Percentiles rank a stretch among this genome's conserved stretches.
Evolutionary conservation across 768 basidiomycete species (phyloP).

Genomic region (Boletus subparvulus): DNA sequence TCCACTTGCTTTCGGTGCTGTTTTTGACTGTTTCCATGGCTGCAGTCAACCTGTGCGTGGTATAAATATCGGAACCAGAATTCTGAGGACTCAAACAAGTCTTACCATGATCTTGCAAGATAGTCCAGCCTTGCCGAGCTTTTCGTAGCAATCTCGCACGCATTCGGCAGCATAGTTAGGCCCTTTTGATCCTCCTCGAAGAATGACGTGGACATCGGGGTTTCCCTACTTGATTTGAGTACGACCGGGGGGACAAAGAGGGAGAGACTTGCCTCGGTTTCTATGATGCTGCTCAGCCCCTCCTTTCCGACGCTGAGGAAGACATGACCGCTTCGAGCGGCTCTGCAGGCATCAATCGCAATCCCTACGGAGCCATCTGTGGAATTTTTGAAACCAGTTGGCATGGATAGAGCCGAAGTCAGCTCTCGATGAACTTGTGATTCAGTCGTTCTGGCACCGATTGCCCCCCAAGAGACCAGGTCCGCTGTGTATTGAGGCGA

Average conservation of each 20-base stretch:
- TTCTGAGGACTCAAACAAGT: constrained; percentile 1
- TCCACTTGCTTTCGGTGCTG: constrained; percentile 86
- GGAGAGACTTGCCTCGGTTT: constrained; percentile 67
- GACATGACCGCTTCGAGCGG: constrained; percentile 86
- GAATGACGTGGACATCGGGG: constrained; percentile 89
- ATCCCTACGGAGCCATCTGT: constrained; percentile 92
- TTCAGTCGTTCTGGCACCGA: constrained; percentile 91
- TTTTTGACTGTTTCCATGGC: constrained; percentile 93
- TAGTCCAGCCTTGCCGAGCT: constrained; percentile 77
- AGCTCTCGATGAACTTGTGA: constrained; percentile 92
- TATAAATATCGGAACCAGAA: background rate
- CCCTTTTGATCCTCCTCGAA: constrained; percentile 85
- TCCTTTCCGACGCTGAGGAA: constrained; percentile 98
- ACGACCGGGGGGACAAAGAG: background rate
- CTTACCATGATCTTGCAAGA: constrained; percentile 83
- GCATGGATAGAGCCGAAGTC: constrained; percentile 86
- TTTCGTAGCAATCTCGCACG: constrained; percentile 72
- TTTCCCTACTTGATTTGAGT: constrained; percentile 61
- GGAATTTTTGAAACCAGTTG: constrained; percentile 98
- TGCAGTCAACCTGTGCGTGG: constrained; percentile 80
- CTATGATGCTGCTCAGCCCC: constrained; percentile 90
- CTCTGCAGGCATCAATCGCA: constrained; percentile 93
- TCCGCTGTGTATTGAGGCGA: constrained; percentile 91
- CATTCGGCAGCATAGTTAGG: constrained; percentile 85
- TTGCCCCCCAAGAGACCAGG: constrained; percentile 92